These are phyloP conservation scores for Mycena filopes DNA, from an alignment of 768 basidiomycete genomes.

Conservation along the genomic window DNA sequence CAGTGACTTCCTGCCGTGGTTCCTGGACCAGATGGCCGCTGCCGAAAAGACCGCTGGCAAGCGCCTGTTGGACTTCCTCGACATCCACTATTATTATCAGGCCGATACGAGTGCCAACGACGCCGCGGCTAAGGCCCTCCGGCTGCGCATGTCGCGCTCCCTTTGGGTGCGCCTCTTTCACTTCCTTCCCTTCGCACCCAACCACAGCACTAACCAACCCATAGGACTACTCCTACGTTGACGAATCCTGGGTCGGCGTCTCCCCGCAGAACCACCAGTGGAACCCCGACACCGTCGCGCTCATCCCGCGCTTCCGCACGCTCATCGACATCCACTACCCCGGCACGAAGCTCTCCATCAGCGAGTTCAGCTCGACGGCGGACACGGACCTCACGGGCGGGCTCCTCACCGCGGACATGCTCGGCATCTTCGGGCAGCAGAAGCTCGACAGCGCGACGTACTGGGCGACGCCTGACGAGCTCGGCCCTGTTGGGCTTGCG, in stretches of 20 bases:
- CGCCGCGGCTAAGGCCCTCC: conserved; percentile 59
- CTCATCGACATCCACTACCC: conserved; percentile 62
- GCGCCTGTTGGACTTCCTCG: conserved; percentile 63
- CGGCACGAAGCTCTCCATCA: conserved; percentile 65
- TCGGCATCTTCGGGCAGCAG: conserved; percentile 63
- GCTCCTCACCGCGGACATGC: conserved; percentile 59
- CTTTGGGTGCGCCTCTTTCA: conserved; percentile 52
- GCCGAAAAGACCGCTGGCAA: conserved; percentile 47
- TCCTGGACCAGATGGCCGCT: conserved; percentile 59
- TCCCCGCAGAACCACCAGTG: conserved; percentile 58
- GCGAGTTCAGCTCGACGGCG: conserved; percentile 60
- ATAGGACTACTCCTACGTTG: conserved; percentile 59
- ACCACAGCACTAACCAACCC: too few relatives aligned
- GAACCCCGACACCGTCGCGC: conserved; percentile 53
- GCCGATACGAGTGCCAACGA: conserved; percentile 65
- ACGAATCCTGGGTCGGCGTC: conserved; percentile 64
- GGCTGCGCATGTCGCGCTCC: conserved; percentile 61
- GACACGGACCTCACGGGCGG: conserved; percentile 66
- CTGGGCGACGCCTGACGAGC: conserved; percentile 60
- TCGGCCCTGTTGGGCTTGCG: conserved; percentile 61
- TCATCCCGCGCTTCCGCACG: conserved; percentile 62
- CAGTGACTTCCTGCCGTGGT: conserved; percentile 71
- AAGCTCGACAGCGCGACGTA: conserved; percentile 64
- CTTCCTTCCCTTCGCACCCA: too few relatives aligned
- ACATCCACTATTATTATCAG: conserved; percentile 67